A percentile compares a stretch with the other conserved stretches of the same genome.
These are phyloP conservation scores for Andrographis paniculata DNA, from an alignment of 305 asterid genomes.

Conservation along the genomic window DNA sequence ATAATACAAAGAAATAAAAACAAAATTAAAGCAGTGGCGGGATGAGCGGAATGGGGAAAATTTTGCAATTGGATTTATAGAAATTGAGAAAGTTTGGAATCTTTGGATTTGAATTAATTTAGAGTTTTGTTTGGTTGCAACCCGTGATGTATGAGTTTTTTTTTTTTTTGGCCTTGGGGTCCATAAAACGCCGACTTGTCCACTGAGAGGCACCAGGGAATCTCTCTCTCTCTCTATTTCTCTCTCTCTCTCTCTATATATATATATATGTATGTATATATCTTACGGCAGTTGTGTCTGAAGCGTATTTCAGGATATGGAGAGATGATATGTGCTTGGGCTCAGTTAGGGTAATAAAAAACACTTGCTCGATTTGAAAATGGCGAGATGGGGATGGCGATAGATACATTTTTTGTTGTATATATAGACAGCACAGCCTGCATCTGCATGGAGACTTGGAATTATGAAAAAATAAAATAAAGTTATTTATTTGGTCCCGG, in stretches of 20 bases:
- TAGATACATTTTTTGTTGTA: constrained; percentile 11
- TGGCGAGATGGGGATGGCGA: constrained; percentile 15
- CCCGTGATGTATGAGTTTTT: constrained; percentile 87
- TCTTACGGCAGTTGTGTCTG: background rate
- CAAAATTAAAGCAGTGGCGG: background rate
- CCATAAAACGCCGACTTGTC: constrained; percentile 21
- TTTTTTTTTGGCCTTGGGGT: constrained; percentile 23
- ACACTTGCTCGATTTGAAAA: background rate
- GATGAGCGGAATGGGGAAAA: background rate
- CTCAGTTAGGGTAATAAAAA: constrained; percentile 11
- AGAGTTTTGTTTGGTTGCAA: constrained; percentile 35
- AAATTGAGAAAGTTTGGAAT: background rate
- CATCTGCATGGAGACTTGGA: background rate
- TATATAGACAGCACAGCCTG: background rate
- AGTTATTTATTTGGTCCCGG: too few relatives aligned
- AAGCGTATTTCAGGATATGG: constrained; percentile 20
- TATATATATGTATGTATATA: background rate
- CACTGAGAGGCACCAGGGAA: constrained; percentile 18
- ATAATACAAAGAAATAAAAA: too few relatives aligned
- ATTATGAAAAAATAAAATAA: too few relatives aligned
- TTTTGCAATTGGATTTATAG: constrained; percentile 13
- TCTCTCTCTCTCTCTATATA: too few relatives aligned
- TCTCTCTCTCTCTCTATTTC: constrained; percentile 16
- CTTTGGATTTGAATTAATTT: background rate
- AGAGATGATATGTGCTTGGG: constrained; percentile 8